phyloP scores from a whole-genome alignment of 2,329 filamentous ascomycete species.

The Diaporthe sp. region DNA sequence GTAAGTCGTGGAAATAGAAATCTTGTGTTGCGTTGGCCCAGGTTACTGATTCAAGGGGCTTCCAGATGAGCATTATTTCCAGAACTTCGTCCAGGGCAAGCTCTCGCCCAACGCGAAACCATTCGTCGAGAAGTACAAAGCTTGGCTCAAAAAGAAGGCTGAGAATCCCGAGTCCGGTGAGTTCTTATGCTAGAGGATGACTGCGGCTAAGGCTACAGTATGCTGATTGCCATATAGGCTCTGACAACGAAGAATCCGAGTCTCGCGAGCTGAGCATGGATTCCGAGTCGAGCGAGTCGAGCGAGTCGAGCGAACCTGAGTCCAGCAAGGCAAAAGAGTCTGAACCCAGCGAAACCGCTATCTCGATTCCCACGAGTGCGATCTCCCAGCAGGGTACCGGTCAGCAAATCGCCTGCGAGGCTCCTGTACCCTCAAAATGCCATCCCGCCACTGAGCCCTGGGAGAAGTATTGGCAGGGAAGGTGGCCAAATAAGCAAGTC shows the following conservation, averaged over 20 bases:
- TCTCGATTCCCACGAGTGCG: no score
- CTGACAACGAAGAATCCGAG: neutral
- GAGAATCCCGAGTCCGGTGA: neutral
- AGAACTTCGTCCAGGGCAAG: slow-evolving; percentile 46
- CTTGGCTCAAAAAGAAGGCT: neutral
- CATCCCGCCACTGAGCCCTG: no score
- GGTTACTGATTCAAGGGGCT: neutral
- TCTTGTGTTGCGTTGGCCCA: neutral
- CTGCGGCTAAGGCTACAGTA: neutral
- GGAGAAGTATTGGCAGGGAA: no score
- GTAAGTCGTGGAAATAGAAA: slow-evolving; percentile 44
- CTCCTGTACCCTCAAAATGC: no score
- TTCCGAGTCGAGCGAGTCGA: neutral
- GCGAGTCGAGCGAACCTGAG: neutral
- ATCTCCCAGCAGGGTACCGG: no score
- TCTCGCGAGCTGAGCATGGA: neutral
- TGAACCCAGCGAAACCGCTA: no score
- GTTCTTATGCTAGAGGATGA: neutral
- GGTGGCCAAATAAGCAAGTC: no score
- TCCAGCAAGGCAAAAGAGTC: no score
- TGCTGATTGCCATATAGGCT: neutral
- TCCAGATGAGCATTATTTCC: slow-evolving; percentile 52
- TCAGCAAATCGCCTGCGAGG: no score
- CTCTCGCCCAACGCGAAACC: slow-evolving; percentile 46
- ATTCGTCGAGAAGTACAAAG: neutral